Conservation (phyloP, 768 basidiomycete genomes). For the Mycena crocata region DNA sequence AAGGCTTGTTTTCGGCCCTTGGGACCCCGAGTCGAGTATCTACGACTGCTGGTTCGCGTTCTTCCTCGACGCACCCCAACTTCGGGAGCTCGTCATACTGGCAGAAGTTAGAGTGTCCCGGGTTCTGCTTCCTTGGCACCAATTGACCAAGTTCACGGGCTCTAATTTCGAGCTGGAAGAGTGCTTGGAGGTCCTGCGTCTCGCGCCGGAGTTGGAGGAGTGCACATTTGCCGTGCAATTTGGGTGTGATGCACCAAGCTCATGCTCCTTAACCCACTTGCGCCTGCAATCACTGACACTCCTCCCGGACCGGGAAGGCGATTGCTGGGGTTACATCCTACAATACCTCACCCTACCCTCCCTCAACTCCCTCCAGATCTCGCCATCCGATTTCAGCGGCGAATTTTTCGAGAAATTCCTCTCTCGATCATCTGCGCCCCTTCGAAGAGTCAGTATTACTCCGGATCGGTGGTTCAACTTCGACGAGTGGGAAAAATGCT, state of each 20-base stretch:
- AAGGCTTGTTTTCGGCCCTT: not conserved
- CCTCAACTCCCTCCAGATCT: not conserved
- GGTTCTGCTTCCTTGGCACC: slow-evolving; percentile 5
- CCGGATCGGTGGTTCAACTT: not conserved
- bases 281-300: not conserved
- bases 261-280: not conserved
- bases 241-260: not conserved
- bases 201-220: not conserved
- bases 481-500: not conserved
- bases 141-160: slow-evolving; percentile 8
- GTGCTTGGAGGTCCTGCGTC: slow-evolving; percentile 1
- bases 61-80: not conserved
- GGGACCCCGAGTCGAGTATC: not conserved
- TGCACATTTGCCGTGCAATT: not conserved
- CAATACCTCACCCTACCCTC: slow-evolving; percentile 1
- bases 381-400: not conserved
- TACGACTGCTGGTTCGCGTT: not conserved
- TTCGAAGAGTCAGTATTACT: not conserved
- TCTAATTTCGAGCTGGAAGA: not conserved
- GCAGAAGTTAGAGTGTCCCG: not conserved
- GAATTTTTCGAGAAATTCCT: not conserved
- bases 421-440: slow-evolving; percentile 9
- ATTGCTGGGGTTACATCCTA: not conserved
- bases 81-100: not conserved
- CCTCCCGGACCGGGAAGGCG: not conserved